phyloP scores from a whole-genome alignment of 768 basidiomycete genomes.

The Sutorius australiensis region DNA sequence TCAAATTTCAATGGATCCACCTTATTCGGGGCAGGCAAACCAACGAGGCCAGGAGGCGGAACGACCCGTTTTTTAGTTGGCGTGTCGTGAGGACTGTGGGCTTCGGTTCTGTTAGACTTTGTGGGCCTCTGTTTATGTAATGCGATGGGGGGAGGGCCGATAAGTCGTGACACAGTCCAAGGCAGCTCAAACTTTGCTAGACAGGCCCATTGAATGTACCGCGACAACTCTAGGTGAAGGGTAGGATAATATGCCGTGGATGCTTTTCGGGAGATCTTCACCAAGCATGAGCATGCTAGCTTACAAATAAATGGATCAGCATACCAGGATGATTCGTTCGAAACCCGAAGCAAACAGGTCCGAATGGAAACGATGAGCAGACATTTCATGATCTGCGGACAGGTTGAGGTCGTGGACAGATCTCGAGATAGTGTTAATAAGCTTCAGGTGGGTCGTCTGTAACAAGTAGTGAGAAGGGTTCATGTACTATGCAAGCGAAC shows the following conservation, averaged over 20 bases:
- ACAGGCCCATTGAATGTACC: constrained; percentile 70
- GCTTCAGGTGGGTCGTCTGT: constrained; percentile 83
- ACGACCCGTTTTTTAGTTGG: constrained; percentile 24
- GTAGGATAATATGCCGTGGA: constrained; percentile 92
- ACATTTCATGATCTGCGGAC: constrained; percentile 65
- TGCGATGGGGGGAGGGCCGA: constrained; percentile 71
- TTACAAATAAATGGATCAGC: constrained; percentile 18
- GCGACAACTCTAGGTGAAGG: constrained; percentile 88
- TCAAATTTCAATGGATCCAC: constrained; percentile 44
- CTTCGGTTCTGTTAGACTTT: constrained; percentile 11
- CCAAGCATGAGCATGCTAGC: background rate
- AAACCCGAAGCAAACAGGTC: constrained; percentile 91
- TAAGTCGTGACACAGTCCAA: constrained; percentile 72
- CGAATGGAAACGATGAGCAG: constrained; percentile 76
- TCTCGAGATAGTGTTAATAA: constrained; percentile 77
- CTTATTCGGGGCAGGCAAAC: constrained; percentile 40
- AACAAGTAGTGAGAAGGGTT: constrained; percentile 6
- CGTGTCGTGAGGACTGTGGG: constrained; percentile 18
- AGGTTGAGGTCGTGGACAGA: constrained; percentile 62
- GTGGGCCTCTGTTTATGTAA: constrained; percentile 43
- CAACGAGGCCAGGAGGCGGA: constrained; percentile 14
- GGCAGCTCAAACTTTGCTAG: constrained; percentile 74
- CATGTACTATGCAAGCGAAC: constrained; percentile 27
- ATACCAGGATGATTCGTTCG: constrained; percentile 84
- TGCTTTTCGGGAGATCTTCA: constrained; percentile 89